Evolutionary conservation across 2,329 filamentous ascomycete genomes (phyloP).

Genomic region (Fusarium nematophilum): DNA sequence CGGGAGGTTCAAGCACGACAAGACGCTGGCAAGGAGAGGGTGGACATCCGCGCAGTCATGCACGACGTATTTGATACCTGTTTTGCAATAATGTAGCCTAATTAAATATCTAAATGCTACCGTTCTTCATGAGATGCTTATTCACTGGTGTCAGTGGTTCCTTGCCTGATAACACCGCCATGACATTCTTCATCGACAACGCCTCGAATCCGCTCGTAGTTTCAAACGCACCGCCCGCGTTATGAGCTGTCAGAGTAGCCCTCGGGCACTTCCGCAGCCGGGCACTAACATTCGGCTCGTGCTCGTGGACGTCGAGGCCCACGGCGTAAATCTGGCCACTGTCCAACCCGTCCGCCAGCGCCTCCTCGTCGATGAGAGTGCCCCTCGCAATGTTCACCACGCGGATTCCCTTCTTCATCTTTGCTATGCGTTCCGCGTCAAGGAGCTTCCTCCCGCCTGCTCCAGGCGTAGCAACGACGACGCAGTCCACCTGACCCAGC

Average conservation of each 20-base stretch:
- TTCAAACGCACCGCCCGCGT: conserved; percentile 65
- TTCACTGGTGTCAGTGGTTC: conserved; percentile 44
- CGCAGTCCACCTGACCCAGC: conserved; percentile 20
- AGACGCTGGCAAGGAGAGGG: conserved; percentile 50
- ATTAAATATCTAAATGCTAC: no score
- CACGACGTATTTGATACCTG: conserved; percentile 59
- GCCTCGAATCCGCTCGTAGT: conserved; percentile 65
- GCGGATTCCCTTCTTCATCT: conserved; percentile 62
- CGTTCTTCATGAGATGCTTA: conserved; percentile 54
- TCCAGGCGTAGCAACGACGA: conserved; percentile 16
- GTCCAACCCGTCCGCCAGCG: conserved; percentile 31
- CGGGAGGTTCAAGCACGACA: conserved; percentile 57
- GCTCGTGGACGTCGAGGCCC: conserved; percentile 44
- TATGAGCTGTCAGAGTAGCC: conserved; percentile 63
- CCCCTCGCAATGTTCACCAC: conserved; percentile 65
- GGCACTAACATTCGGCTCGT: conserved; percentile 25
- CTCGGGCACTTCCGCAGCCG: conserved; percentile 47
- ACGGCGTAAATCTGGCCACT: conserved; percentile 19
- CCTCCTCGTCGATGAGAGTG: conserved; percentile 22
- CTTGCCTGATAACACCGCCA: conserved; percentile 57
- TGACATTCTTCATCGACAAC: conserved; percentile 65
- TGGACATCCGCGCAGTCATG: conserved; percentile 58
- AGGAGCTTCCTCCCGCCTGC: conserved; percentile 23
- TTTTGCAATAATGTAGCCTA: conserved; percentile 61
- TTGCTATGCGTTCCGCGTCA: conserved; percentile 40